Evolutionary conservation across 495 filamentous ascomycete species (phyloP).

Genomic region (Physcia stellaris): DNA sequence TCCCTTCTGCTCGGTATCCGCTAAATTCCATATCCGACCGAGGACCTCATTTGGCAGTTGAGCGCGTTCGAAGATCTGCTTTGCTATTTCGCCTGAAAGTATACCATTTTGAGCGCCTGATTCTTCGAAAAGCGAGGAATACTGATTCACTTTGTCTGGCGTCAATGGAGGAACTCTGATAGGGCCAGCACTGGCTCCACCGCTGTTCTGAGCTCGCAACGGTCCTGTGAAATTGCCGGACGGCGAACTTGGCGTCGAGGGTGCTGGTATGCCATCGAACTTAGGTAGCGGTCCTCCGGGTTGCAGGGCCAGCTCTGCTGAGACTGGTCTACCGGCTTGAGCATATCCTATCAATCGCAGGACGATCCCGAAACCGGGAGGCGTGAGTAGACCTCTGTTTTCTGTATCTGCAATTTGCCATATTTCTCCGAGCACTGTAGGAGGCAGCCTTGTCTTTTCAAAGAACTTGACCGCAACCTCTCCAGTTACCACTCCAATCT

Average conservation of each 20-base stretch:
- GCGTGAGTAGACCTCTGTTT: constrained; percentile 86
- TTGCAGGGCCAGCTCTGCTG: constrained; percentile 59
- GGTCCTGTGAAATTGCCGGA: too few relatives aligned
- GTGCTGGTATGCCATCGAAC: constrained; percentile 62
- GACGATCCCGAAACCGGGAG: constrained; percentile 80
- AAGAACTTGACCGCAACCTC: constrained; percentile 97
- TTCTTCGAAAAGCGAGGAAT: constrained; percentile 73
- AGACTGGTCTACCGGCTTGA: constrained; percentile 69
- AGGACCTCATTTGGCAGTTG: constrained; percentile 80
- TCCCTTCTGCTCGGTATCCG: constrained; percentile 84
- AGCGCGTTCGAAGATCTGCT: constrained; percentile 88
- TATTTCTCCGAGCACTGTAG: constrained; percentile 84
- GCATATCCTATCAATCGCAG: constrained; percentile 90
- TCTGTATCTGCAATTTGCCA: constrained; percentile 98
- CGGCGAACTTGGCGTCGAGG: constrained; percentile 29
- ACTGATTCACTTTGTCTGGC: constrained; percentile 79
- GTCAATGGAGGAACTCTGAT: constrained; percentile 85
- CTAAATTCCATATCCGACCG: constrained; percentile 86
- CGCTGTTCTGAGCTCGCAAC: constrained; percentile 44
- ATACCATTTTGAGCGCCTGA: constrained; percentile 65
- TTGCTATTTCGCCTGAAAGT: constrained; percentile 79
- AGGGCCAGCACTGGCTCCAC: constrained; percentile 52
- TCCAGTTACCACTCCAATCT: constrained; percentile 85
- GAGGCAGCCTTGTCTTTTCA: constrained; percentile 80
- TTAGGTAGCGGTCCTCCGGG: constrained; percentile 69